Evolutionary conservation across 2,329 filamentous ascomycete genomes (phyloP).

Genomic region (Calonectria montana): DNA sequence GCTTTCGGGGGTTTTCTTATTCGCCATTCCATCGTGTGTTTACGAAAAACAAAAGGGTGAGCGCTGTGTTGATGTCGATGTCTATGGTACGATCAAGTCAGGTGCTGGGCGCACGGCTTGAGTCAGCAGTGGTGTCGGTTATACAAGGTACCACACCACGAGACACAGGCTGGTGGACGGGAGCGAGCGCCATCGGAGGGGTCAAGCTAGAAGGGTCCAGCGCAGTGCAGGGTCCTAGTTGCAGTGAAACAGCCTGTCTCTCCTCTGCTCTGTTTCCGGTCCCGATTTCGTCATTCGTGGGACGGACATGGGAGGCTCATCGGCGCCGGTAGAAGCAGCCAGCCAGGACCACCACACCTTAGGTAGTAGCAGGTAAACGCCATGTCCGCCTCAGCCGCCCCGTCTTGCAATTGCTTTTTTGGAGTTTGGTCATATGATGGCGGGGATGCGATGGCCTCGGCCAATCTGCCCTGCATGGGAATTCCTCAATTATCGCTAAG

Average conservation of each 20-base stretch:
- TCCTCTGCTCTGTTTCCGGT: neutral
- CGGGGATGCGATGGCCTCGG: neutral
- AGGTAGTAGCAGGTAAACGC: neutral
- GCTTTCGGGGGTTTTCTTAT: neutral
- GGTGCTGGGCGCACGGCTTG: constrained; percentile 21
- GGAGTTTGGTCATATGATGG: neutral
- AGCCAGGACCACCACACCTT: constrained; percentile 10
- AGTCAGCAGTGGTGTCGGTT: constrained; percentile 20
- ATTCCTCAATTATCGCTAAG: neutral
- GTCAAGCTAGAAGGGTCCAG: constrained; percentile 5
- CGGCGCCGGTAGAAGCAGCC: neutral
- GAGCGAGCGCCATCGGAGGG: constrained; percentile 23
- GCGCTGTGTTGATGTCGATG: neutral
- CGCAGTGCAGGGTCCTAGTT: neutral
- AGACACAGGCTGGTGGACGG: constrained; percentile 7
- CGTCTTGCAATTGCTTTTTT: neutral
- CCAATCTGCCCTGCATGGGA: neutral
- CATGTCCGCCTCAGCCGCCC: neutral
- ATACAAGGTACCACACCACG: constrained; percentile 15
- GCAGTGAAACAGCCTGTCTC: neutral
- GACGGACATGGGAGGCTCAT: neutral
- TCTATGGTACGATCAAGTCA: constrained; percentile 31
- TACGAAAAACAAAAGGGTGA: neutral
- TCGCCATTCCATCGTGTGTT: neutral
- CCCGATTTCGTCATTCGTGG: neutral